These are phyloP conservation scores for Leccinum truebloodii DNA, from an alignment of 768 basidiomycete genomes.

Conservation along the genomic window DNA sequence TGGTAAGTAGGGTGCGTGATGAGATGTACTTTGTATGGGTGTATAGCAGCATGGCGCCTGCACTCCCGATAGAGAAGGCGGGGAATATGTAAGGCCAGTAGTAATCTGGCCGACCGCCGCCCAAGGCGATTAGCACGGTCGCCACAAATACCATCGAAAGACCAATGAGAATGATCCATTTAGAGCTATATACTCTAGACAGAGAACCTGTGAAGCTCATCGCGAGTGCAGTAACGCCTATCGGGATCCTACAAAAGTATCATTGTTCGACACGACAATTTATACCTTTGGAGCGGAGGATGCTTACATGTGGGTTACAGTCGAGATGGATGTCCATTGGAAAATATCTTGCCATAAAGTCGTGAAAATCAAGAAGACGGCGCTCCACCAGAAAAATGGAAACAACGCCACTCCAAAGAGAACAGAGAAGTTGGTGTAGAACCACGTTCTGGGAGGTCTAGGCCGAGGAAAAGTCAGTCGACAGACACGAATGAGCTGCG, in stretches of 20 bases:
- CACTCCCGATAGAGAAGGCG: slow-evolving; percentile 48
- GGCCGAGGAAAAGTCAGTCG: not conserved
- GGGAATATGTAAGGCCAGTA: slow-evolving; percentile 54
- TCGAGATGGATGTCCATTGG: slow-evolving; percentile 42
- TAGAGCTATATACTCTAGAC: slow-evolving; percentile 38
- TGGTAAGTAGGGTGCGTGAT: not conserved
- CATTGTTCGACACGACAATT: not conserved
- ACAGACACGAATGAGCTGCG: not conserved
- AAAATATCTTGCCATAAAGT: slow-evolving; percentile 43
- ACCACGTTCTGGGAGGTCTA: slow-evolving; percentile 47
- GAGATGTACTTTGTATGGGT: slow-evolving; percentile 48
- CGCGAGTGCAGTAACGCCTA: slow-evolving; percentile 41
- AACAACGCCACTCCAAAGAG: slow-evolving; percentile 39
- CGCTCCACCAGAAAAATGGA: slow-evolving; percentile 45
- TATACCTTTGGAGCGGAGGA: not conserved
- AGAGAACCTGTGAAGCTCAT: slow-evolving; percentile 42
- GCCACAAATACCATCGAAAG: slow-evolving; percentile 39
- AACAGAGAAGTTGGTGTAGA: slow-evolving; percentile 42
- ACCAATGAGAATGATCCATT: slow-evolving; percentile 48
- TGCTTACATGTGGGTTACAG: slow-evolving; percentile 41
- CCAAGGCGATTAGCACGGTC: slow-evolving; percentile 45
- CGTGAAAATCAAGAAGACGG: slow-evolving; percentile 35
- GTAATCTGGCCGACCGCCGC: slow-evolving; percentile 38
- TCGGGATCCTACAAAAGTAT: slow-evolving; percentile 36
- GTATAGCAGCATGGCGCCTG: slow-evolving; percentile 46